Base-by-base conservation (phyloP, 768 basidiomycete genomes). In the Trametopsis cervina region DNA sequence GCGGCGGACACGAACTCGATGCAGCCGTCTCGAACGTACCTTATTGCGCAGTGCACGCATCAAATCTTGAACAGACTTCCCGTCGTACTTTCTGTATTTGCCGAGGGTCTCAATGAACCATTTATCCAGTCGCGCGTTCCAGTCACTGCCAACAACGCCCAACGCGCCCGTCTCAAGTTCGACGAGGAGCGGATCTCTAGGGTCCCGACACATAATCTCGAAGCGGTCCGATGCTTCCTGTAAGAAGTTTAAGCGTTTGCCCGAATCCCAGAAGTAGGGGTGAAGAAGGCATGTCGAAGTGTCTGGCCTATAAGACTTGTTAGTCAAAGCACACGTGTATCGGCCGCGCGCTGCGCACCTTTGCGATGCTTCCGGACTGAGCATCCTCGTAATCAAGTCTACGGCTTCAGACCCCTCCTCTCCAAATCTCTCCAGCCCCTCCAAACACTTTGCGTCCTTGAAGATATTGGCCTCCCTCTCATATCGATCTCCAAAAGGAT, bases 161-260 rank as follows among this genome's bases (percentile, higher is more conserved):
- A 60, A 54, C 0, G 90, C 87, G 40, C 74, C 75, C 0, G 67
- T 74, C 68, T 99, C 96, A 15, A 99, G 76, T 10, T 74, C 67
- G 11, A 89, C 57, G 20, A 99, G 74, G 47, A 80, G 75, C 0
- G 80, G 73, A 48, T 95, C 90, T 48, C 81, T 83, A 0, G 94
- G 93, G 41, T 95, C 93, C 24, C 91, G 80, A 56, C 85, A 88
- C 91, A 98, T 95, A 62, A 93, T 93, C 66, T 98, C 96, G 64
- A 98, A 99, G 4, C 94, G 80, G 66, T 98, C 95, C 0, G 93
- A 96, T 0, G 93, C 90, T 54, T 98, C 96, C 65, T 95, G 94
- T n/a, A 99, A 72, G 75, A 99, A 99, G 43, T 78, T 81, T 4
- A 99, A 69, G 36, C 95, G 78, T 48, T 86, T 81, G 6, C 76